Evolutionary conservation across 345 rosid species (phyloP), one percentile per base, ranked within the genome.

Genomic region (Pugionium cornutum): DNA sequence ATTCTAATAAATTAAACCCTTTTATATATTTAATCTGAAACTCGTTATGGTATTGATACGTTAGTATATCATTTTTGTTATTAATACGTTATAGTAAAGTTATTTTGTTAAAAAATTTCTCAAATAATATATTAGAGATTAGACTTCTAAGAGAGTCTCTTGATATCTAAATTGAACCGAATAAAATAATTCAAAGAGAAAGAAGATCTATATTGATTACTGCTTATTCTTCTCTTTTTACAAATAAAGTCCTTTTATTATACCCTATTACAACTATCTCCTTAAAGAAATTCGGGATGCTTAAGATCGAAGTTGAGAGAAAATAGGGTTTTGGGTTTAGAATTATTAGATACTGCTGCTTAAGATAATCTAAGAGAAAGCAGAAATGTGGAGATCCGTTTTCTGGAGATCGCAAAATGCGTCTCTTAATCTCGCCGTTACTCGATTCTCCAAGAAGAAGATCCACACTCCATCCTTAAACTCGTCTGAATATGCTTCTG

Each of bases 351-450:
- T 59, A 60, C 26, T 26, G 58, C 36, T 54, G 47, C 7, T 55
- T 42, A 54, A 48, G 49, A 27, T 28, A 51, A 7, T 44, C 4
- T 6, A 41, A n/a, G 62, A 45, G 58, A 62, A 54, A 54, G 4
- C 26, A 69, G 51, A 49, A 69, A 86, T 86, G 89, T 81, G 80
- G 88, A 84, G 89, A 82, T 76, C 81, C 27, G 25, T 80, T n/a
- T 73, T 80, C 9, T 67, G 73, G 46, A 69, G 80, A 52, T 78
- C 65, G 49, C 77, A 28, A 48, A 77, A 66, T 35, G 77, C 83
- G 7, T 28, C 76, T 66, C 45, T 72, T n/a, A 68, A 36, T n/a
- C 56, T 79, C n/a, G 28, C 45, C 9, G 61, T 53, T 5, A 33
- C 48, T 40, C 53, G 64, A 53, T 69, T 54, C 62, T 64, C 64